Base-by-base conservation (phyloP, 345 rosid genomes). In the Rhodamnia argentea region DNA sequence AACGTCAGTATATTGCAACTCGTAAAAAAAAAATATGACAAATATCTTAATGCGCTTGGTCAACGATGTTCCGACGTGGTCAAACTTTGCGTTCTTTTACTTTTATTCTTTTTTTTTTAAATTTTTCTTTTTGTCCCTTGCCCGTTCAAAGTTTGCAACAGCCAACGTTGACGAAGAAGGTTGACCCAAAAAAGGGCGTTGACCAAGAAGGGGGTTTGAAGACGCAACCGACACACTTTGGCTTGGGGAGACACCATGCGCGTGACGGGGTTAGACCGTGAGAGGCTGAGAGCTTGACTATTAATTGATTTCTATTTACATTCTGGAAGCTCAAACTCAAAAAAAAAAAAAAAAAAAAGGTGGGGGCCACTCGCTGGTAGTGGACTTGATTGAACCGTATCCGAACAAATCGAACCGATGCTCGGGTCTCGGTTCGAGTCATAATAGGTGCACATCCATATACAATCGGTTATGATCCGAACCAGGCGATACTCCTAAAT, bases 401-500 rank as follows among this genome's bases (percentile, higher is more conserved):
- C 42, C 1, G 1, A 29, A 40, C 5, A 0, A 62, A 62, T 62
- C 42, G 14, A 62, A 62, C 42, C 10, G 0, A 29, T 15, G 6
- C 29, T 27, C 0, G 0, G 37, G 40, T 60, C 74, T 27, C 14
- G 26, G 5, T 60, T 13, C 1, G 0, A 37, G 37, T 60, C 70
- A 60, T n/a, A 60, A 62, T 3, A 3, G 29, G 14, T 9, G 0
- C 75, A 62, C 8, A 29, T 64, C 76, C 42, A 29, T 64, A 29
- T 4, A 23, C n/a, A n/a, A 3, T 29, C 20, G 42, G 42, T 29
- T 15, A 64, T 37, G 16, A 29, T 18, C 23, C 1, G 18, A 29
- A 29, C 0, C 4, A n/a, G 2, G 3, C 15, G 42, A 7, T 18
- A 7, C 22, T 22, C 22, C 37, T 15, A 29, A 20, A 29, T 11